Conservation (phyloP, 805 yeast genomes). For the Starmera quercuum region DNA sequence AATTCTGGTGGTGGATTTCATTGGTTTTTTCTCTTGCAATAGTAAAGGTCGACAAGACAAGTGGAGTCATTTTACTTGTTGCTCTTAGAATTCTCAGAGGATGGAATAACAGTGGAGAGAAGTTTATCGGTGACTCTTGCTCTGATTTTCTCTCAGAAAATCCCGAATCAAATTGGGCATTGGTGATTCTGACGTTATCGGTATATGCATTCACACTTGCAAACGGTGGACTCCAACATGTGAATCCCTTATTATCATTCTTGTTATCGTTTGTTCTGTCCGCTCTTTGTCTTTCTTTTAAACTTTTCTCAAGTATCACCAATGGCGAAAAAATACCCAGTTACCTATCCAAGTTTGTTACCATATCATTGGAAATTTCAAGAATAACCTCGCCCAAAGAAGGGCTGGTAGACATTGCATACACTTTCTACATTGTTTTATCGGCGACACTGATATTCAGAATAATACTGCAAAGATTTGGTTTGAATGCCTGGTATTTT, state of each 20-base stretch:
- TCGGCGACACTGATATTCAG: constrained; percentile 25
- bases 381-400: constrained; percentile 22
- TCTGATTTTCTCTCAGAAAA: constrained; percentile 32
- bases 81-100: constrained; percentile 58
- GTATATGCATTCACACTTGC: constrained; percentile 18
- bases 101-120: constrained; percentile 91
- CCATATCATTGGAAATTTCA: constrained; percentile 22
- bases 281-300: constrained; percentile 43
- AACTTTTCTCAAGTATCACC: constrained; percentile 41
- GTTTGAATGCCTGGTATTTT: constrained; percentile 13
- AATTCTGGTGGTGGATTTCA: constrained; percentile 82
- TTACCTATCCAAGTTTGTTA: constrained; percentile 20
- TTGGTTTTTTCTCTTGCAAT: constrained; percentile 12
- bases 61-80: constrained; percentile 7
- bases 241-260: constrained; percentile 31
- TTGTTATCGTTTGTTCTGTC: constrained; percentile 38
- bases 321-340: constrained; percentile 49
- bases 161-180: constrained; percentile 36
- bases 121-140: constrained; percentile 48
- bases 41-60: constrained; percentile 6
- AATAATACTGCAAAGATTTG: constrained; percentile 7
- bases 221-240: constrained; percentile 15
- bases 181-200: constrained; percentile 33
- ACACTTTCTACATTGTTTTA: constrained; percentile 26
- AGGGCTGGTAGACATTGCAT: constrained; percentile 26